Evolutionary conservation across 2,329 filamentous ascomycete species (phyloP), one percentile per base, ranked within the genome.

Genomic region (Leptographium galeiforme): DNA sequence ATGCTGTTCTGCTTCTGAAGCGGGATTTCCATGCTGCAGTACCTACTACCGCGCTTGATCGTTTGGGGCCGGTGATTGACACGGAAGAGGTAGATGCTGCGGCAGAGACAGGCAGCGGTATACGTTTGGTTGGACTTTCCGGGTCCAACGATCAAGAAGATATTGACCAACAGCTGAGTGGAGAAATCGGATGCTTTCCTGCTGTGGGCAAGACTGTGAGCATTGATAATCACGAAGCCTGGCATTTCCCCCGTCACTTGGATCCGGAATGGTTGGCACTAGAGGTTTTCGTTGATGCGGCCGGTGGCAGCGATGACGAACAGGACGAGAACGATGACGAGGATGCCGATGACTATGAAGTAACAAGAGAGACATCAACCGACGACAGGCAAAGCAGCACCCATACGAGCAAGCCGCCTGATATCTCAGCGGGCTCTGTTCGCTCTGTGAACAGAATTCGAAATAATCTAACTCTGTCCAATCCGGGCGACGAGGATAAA

Each of bases 201-300:
- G 18, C 8, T 2, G n/a, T 16, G 10, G n/a, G 3, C 13, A 32
- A 34, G 63, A 13, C 19, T 18, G 39, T 16, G 16, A 13, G 14
- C n/a, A 19, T 10, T 19, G 16, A 7, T 8, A 33, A 50, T 18
- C 48, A 34, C 32, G 53, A 12, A 19, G 57, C 70, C 8, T 84
- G 81, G 77, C 71, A 72, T 12, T 70, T 95, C 3, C 88, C 89
- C 0, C 73, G 75, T 1, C 85, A 89, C 56, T 72, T 95, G 0
- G 90, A 95, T 60, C 82, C 85, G 0, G 90, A 95, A 66, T 96
- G 90, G 90, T 79, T 95, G 58, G 90, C 90, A 0, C 80, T 96
- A 16, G 89, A 95, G 64, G 87, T 95, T 1, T 93, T 84, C 63
- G 77, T 79, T 16, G 82, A 87, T 61, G 74, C 81, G 4, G 71